These are phyloP conservation scores for Penicillium corylophilum DNA, from an alignment of 2,329 filamentous ascomycete species.

Conservation along the genomic window DNA sequence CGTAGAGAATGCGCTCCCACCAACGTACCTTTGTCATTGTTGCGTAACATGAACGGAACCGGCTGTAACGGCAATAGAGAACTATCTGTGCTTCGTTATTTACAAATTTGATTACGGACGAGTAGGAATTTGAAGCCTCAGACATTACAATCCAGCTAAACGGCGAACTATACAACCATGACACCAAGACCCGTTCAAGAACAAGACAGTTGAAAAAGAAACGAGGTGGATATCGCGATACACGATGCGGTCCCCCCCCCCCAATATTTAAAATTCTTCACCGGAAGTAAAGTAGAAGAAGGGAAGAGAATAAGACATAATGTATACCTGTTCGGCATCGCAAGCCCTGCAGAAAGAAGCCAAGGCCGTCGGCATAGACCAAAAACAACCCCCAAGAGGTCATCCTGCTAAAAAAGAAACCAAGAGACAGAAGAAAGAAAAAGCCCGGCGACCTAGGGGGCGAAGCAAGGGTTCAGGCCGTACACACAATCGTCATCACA, in stretches of 20 bases:
- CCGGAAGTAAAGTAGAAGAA: neutral
- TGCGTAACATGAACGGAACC: neutral
- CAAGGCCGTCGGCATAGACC: neutral
- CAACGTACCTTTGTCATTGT: neutral
- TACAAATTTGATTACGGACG: neutral
- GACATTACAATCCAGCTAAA: neutral
- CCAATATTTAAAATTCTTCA: neutral
- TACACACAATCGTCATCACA: constrained; percentile 17
- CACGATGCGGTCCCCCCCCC: neutral
- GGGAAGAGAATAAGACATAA: neutral
- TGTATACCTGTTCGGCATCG: neutral
- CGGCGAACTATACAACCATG: neutral
- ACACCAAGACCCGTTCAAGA: neutral
- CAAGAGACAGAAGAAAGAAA: neutral
- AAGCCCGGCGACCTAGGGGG: neutral
- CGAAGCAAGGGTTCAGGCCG: constrained; percentile 6
- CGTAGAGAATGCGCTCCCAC: neutral
- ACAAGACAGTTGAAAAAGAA: neutral
- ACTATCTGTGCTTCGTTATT: neutral
- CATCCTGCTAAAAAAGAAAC: neutral
- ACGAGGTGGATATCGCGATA: neutral
- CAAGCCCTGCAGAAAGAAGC: neutral
- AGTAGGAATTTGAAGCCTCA: neutral
- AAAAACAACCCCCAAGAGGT: neutral
- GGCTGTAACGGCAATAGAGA: neutral